phyloP scores from a whole-genome alignment of 2,329 filamentous ascomycete species.

The Nemania abortiva region DNA sequence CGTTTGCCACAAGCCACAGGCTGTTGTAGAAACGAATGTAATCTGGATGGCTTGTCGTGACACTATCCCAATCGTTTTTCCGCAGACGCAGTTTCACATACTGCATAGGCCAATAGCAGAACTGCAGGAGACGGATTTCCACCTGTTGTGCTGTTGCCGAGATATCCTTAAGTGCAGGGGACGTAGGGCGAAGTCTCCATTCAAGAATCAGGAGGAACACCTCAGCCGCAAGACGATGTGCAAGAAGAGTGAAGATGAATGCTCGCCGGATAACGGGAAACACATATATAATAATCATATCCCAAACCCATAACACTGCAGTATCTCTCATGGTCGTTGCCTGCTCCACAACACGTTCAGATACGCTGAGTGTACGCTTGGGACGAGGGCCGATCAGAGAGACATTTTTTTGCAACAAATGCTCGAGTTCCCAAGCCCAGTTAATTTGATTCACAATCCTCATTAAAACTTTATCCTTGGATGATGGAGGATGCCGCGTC shows the following conservation, averaged over 20 bases:
- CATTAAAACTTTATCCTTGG: conserved; percentile 83
- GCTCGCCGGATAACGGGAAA: conserved; percentile 79
- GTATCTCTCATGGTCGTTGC: conserved; percentile 87
- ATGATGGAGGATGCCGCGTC: conserved; percentile 77
- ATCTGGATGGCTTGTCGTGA: conserved; percentile 94
- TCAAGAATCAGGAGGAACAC: conserved; percentile 82
- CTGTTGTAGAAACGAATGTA: conserved; percentile 99
- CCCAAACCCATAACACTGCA: conserved; percentile 75
- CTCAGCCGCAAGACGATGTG: conserved; percentile 85
- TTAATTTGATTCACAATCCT: conserved; percentile 94
- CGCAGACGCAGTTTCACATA: conserved; percentile 90
- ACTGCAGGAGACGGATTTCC: conserved; percentile 96
- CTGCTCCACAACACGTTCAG: conserved; percentile 93
- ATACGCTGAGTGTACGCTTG: conserved; percentile 89
- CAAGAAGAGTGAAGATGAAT: conserved; percentile 83
- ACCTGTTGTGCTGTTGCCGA: conserved; percentile 97
- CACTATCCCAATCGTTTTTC: conserved; percentile 93
- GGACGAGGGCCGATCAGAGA: conserved; percentile 83
- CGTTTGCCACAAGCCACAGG: conserved; percentile 97
- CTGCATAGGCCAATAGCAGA: conserved; percentile 99
- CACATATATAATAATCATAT: conserved; percentile 78
- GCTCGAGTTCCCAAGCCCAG: conserved; percentile 90
- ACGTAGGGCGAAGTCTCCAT: conserved; percentile 82
- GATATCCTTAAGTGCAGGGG: conserved; percentile 90
- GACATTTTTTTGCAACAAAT: conserved; percentile 88